Evolutionary conservation across 83 land plant species (phyloP), one percentile per base, ranked within the genome.

Genomic region (Picea engelmannii): DNA sequence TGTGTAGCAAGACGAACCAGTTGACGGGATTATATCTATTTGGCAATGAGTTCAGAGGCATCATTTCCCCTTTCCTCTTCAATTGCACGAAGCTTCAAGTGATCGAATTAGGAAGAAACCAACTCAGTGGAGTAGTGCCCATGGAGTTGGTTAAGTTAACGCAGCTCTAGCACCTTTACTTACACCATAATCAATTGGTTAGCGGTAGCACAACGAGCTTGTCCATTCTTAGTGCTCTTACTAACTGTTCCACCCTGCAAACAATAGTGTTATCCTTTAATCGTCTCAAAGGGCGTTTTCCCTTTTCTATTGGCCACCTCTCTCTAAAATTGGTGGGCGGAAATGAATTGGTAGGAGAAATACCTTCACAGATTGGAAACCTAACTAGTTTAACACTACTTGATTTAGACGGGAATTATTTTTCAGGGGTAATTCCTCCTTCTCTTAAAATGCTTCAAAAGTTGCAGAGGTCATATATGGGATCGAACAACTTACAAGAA

Each of bases 371-470:
- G 61, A 8, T 90, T 17, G 52, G 84, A 55, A 38, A 31, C 62
- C 62, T 58, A 9, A 49, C 79, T 38, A 16, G 12, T 12, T 24
- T 82, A 69, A 16, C 42, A 17, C 2, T 23, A 4, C 15, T 81
- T 2, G 18, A 11, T 23, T 66, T 82, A 18, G 58, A 66, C 2
- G 27, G 13, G 47, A 89, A 88, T 82, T 40, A 61, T 40, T 83
- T 89, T 21, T 38, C 63, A 5, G 91, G 91, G 17, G 60, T 47
- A 13, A 79, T 87, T 44, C 88, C 88, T 11, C 4, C 18, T 2
- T 4, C 12, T 2, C 17, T 84, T 4, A 24, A 15, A 4, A 64
- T 15, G 18, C 42, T 82, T 3, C 4, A 13, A 15, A 40, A 42
- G 15, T 23, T 84, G 59, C 16, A 27, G 5, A 27, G 42, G 5